Evolutionary conservation across 306 rosid genomes (phyloP).

Genomic region (Casuarina glauca): DNA sequence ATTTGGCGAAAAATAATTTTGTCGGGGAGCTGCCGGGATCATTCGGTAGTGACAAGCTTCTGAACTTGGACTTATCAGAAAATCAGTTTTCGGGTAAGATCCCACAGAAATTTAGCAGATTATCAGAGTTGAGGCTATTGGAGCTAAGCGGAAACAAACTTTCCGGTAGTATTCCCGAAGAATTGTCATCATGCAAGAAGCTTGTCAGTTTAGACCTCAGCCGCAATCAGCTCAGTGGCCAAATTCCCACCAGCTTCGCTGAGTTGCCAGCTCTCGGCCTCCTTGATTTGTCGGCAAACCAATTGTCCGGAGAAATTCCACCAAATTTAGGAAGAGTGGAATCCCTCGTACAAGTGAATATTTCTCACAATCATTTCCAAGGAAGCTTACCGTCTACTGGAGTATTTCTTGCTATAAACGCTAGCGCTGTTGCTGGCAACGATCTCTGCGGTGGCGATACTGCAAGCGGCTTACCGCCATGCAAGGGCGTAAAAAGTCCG

Average conservation of each 20-base stretch:
- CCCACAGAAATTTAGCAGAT: conserved; percentile 27
- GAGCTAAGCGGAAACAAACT: conserved; percentile 67
- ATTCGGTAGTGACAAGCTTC: conserved; percentile 54
- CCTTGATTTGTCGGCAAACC: conserved; percentile 75
- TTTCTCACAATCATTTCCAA: conserved; percentile 71
- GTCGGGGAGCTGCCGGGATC: conserved; percentile 60
- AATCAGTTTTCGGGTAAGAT: conserved; percentile 61
- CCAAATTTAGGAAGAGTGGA: conserved; percentile 41
- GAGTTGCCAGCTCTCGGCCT: conserved; percentile 72
- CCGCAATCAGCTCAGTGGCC: conserved; percentile 56
- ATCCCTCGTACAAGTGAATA: conserved; percentile 77
- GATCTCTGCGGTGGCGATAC: conserved; percentile 49
- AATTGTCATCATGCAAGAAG: conserved; percentile 51
- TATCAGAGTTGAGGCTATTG: conserved; percentile 55
- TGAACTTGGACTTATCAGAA: conserved; percentile 63
- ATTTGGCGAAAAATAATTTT: conserved; percentile 58
- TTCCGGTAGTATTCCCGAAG: conserved; percentile 55
- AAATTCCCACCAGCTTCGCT: conserved; percentile 51
- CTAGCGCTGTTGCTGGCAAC: conserved; percentile 73
- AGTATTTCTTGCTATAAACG: conserved; percentile 69
- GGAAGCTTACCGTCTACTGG: conserved; percentile 77
- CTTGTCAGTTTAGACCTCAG: conserved; percentile 75
- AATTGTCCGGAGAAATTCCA: conserved; percentile 76
- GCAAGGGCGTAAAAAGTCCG: conserved; percentile 35
- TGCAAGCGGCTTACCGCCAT: conserved; percentile 57